Conservation (phyloP, 441 rosid genomes). For the Populus hybrid region DNA sequence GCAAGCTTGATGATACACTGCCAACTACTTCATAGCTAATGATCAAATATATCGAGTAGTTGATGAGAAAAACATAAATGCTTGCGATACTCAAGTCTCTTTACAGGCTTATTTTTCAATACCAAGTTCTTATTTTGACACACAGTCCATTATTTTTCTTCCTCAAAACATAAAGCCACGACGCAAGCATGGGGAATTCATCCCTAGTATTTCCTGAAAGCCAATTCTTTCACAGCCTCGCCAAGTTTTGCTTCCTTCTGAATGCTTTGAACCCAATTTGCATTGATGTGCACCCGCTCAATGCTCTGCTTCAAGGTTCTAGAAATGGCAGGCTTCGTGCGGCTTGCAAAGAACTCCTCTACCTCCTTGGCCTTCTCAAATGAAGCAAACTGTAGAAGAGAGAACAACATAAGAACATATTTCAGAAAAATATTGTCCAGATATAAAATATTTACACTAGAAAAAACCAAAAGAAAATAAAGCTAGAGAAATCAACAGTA, state of each 20-base stretch:
- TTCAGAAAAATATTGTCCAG: neutral
- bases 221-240: conserved; percentile 50
- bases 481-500: neutral
- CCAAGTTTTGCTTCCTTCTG: conserved; percentile 52
- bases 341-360: conserved; percentile 75
- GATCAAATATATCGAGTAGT: neutral
- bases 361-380: conserved; percentile 74
- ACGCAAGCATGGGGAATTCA: neutral
- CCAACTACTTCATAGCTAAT: too few species aligned
- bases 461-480: conserved; percentile 1
- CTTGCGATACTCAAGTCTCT: neutral
- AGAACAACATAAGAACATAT: neutral
- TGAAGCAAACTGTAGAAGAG: conserved; percentile 64
- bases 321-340: conserved; percentile 54
- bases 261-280: conserved; percentile 77
- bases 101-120: neutral
- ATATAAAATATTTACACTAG: neutral
- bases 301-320: conserved; percentile 97
- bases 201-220: conserved; percentile 42
- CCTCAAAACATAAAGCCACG: neutral
- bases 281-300: conserved; percentile 69
- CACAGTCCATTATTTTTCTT: neutral
- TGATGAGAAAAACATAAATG: too few species aligned
- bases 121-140: neutral
- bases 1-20: neutral